Evolutionary conservation across 164 flowering plant species (phyloP).

Genomic region (Stephania cephalantha): DNA sequence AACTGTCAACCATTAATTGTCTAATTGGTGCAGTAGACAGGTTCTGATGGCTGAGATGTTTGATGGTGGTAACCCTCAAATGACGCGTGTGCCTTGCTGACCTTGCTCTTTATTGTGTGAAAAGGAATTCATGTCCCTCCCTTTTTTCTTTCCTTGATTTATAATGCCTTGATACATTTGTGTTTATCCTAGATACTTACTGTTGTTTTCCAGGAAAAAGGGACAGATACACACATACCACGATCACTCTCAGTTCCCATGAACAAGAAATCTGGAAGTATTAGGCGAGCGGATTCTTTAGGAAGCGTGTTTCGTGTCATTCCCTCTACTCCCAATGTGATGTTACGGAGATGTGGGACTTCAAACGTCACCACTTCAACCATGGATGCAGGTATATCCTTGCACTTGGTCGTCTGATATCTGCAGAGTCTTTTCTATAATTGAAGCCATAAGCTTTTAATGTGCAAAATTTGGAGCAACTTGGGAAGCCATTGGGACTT

Average conservation of each 20-base stretch:
- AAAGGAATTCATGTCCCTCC: background rate
- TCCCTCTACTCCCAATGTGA: conserved; percentile 69
- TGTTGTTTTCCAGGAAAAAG: conserved; percentile 42
- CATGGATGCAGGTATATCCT: conserved; percentile 45
- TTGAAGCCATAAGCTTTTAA: background rate
- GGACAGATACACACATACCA: conserved; percentile 34
- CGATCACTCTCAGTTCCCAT: conserved; percentile 91
- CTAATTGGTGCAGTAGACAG: background rate
- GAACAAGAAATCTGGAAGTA: conserved; percentile 36
- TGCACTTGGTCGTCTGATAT: conserved; percentile 9
- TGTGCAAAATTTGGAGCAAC: background rate
- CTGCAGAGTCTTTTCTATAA: background rate
- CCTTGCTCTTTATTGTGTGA: background rate
- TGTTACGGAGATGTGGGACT: conserved; percentile 29
- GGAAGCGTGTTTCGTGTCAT: conserved; percentile 58
- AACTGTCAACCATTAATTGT: background rate
- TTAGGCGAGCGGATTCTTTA: conserved; percentile 60
- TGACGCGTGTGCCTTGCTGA: background rate
- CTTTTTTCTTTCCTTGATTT: background rate
- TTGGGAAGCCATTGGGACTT: background rate
- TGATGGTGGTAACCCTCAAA: background rate
- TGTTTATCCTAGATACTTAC: conserved; percentile 4
- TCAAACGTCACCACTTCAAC: conserved; percentile 21
- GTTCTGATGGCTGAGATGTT: background rate
- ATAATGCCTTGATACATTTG: background rate